Conservation (phyloP, 106 monocot species). For the Gastrodia elata region DNA sequence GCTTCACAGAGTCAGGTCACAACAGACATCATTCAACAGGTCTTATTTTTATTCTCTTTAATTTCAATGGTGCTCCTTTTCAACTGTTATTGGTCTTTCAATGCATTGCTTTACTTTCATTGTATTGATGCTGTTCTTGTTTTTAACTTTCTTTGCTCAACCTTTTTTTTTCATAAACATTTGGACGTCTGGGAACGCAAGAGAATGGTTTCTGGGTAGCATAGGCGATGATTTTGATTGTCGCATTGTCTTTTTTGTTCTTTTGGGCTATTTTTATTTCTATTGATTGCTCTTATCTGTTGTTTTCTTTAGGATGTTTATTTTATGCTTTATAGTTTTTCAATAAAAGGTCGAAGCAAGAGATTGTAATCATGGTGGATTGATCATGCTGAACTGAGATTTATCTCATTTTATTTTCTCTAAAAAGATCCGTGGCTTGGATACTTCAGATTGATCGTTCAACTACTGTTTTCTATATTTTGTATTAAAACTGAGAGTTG, state of each 20-base stretch:
- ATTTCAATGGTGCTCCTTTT: background rate
- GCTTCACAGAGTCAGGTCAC: slow-evolving; percentile 50
- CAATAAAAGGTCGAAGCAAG: background rate
- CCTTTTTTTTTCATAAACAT: background rate
- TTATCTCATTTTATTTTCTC: background rate
- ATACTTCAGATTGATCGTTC: background rate
- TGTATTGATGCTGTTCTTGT: background rate
- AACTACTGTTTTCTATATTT: background rate
- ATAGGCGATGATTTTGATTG: background rate
- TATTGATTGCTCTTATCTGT: background rate
- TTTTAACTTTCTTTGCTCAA: background rate
- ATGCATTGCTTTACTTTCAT: background rate
- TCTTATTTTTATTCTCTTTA: slow-evolving; percentile 6
- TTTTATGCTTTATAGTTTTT: background rate
- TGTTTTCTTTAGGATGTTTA: background rate
- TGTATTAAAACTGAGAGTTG: background rate
- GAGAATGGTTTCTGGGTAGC: background rate
- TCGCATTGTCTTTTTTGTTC: background rate
- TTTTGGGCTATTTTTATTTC: background rate
- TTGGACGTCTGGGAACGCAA: background rate
- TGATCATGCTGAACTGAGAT: background rate
- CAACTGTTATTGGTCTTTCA: background rate
- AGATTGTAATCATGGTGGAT: background rate
- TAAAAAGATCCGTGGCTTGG: background rate
- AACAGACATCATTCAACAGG: slow-evolving; percentile 72